Base-by-base conservation (phyloP, 108 stramenopile genomes). In the Nitzschia sp. region DNA sequence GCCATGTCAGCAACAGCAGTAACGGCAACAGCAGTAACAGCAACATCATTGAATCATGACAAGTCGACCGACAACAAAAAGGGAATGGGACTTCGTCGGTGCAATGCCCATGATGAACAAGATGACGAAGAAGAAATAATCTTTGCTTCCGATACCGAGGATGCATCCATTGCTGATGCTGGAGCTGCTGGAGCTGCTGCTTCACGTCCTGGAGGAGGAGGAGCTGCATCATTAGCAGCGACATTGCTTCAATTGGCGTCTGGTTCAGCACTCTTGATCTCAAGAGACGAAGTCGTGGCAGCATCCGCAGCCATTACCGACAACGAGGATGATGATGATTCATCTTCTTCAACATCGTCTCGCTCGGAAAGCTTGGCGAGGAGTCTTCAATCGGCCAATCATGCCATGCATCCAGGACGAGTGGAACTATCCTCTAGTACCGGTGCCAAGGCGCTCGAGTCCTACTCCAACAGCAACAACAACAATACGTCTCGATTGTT, bases 21-120 rank as follows among this genome's bases (percentile, higher is more conserved):
- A n/a, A n/a, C n/a, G n/a, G n/a, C n/a, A n/a, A n/a, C n/a, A n/a
- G n/a, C n/a, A n/a, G n/a, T n/a, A n/a, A n/a, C n/a, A n/a, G n/a
- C n/a, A n/a, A n/a, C n/a, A n/a, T n/a, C n/a, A n/a, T n/a, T n/a
- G n/a, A n/a, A n/a, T n/a, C n/a, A n/a, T n/a, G n/a, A n/a, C n/a
- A n/a, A n/a, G n/a, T n/a, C n/a, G n/a, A n/a, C n/a, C n/a, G n/a
- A n/a, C n/a, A n/a, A n/a, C n/a, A n/a, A n/a, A n/a, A n/a, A n/a
- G n/a, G n/a, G n/a, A n/a, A n/a, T n/a, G n/a, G n/a, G n/a, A n/a
- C n/a, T 5, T n/a, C 48, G 4, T 50, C 19, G 48, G 48, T 50
- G 48, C 48, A n/a, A 50, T n/a, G 48, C 48, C 4, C 48, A 50
- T 8, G 48, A 50, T 22, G 48, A 50, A 50, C 16, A 50, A 21